These are phyloP conservation scores for Kodamaea plutei DNA, from an alignment of 1,139 yeast genomes.

Conservation along the genomic window DNA sequence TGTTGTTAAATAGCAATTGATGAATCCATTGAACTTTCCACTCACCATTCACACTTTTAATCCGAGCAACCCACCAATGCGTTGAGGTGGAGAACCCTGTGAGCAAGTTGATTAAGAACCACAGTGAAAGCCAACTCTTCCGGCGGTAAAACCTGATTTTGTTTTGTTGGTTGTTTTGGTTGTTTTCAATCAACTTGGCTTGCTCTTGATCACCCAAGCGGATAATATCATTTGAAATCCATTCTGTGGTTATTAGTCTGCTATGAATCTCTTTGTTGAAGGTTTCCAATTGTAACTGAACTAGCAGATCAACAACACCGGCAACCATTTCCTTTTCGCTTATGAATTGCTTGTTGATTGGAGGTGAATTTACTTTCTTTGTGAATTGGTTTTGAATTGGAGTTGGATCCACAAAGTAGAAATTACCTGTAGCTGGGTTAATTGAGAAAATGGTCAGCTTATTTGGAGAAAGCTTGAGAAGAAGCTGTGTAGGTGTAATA, in stretches of 20 bases:
- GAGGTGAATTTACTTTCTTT: constrained; percentile 31
- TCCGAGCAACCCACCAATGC: constrained; percentile 63
- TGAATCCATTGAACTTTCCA: constrained; percentile 59
- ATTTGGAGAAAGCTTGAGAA: constrained; percentile 31
- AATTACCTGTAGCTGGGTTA: constrained; percentile 44
- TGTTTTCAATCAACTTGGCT: constrained; percentile 18
- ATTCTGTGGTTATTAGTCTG: constrained; percentile 59
- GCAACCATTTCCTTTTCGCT: constrained; percentile 31
- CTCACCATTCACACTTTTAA: constrained; percentile 55
- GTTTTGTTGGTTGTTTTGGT: constrained; percentile 19
- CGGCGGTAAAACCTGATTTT: constrained; percentile 49
- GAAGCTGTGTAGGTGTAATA: constrained; percentile 35
- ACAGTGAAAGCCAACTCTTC: constrained; percentile 67
- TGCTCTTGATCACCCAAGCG: constrained; percentile 40
- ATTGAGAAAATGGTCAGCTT: constrained; percentile 39
- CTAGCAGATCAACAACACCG: constrained; percentile 35
- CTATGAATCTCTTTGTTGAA: constrained; percentile 49
- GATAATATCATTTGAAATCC: constrained; percentile 59
- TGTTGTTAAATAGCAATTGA: constrained; percentile 17
- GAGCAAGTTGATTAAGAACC: constrained; percentile 55
- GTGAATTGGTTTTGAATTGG: constrained; percentile 35
- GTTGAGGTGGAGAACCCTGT: constrained; percentile 45
- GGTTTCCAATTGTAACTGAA: constrained; percentile 50
- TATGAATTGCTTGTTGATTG: constrained; percentile 17
- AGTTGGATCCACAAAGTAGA: constrained; percentile 43